Base-by-base conservation (phyloP, 202 grass and related monocot genomes). In the Brachypodium distachyon region DNA sequence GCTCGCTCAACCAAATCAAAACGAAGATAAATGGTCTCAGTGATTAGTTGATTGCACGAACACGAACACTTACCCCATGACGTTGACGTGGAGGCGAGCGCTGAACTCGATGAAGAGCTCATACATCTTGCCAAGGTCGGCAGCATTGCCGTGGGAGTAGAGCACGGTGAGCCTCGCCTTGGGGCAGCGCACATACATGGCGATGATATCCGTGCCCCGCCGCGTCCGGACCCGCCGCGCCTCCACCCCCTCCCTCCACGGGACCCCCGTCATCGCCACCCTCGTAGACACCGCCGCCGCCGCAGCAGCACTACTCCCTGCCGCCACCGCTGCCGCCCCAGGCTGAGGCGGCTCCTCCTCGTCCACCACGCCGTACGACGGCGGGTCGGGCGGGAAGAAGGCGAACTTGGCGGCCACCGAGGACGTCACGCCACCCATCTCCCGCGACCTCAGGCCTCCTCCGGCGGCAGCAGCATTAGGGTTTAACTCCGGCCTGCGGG, bases 61-160 rank as follows among this genome's bases (percentile, higher is more conserved):
- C 1, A 51, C 6, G 31, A 48, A 67, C 61, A 81, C 91, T 86
- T 74, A 94, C 94, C 86, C 94, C 94, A 94, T 87, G 64, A 97
- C 76, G 74, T 94, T 97, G 71, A 94, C 91, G 32, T 66, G 63
- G 64, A 94, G 91, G 44, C 82, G 72, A 12, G 23, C 84, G 86
- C 91, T 94, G 38, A 97, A 87, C 66, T 87, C 58, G 57, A 91
- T 77, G 68, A 92, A 97, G 68, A 90, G 71, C 49, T 86, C 75
- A 40, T 91, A 84, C 88, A 94, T 90, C 52, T 88, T 70, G 17
- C 94, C 94, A 26, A 94, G 57, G 83, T 97, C 94, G 8, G 94
- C 88, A 1, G 91, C 91, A 82, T 97, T 97, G 68, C 91, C 94
- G 57, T 97, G 91, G 6, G 94, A 97, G 77, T 90, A 94, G 19